A percentile compares a stretch with the other conserved stretches of the same genome.
Evolutionary conservation across 164 flowering plant genomes (phyloP).

Genomic region (Tetracentron sinense): DNA sequence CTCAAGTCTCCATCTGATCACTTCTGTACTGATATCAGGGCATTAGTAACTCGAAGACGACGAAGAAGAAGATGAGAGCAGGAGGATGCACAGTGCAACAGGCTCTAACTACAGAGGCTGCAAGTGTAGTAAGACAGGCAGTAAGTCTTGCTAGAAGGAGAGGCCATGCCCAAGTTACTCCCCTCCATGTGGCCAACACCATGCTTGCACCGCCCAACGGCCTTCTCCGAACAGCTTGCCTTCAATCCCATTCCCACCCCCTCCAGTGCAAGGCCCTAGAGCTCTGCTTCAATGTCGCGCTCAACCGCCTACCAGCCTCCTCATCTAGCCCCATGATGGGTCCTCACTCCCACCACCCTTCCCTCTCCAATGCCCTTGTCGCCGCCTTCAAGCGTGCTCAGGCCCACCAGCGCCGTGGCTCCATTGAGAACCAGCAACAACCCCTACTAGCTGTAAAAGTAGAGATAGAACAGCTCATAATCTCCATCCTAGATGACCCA

Average conservation of each 20-base stretch:
- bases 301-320: slow-evolving; percentile 88
- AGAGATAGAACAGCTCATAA: slow-evolving; percentile 82
- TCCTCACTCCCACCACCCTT: slow-evolving; percentile 50
- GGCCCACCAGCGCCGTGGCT: slow-evolving; percentile 95
- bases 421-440: slow-evolving; percentile 82
- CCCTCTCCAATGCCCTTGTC: slow-evolving; percentile 86
- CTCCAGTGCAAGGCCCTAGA: slow-evolving; percentile 91
- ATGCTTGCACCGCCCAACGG: slow-evolving; percentile 76
- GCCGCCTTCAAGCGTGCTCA: slow-evolving; percentile 98
- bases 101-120: slow-evolving; percentile 77
- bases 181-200: slow-evolving; percentile 92
- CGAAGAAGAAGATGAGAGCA: slow-evolving; percentile 63
- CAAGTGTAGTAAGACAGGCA: slow-evolving; percentile 73
- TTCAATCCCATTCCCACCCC: slow-evolving; percentile 87
- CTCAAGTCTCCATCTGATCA: slow-evolving; percentile 7
- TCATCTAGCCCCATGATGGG: slow-evolving; percentile 53
- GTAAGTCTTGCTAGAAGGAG: slow-evolving; percentile 66
- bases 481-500: slow-evolving; percentile 93
- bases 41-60: neutral
- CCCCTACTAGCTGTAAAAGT: slow-evolving; percentile 82
- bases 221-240: slow-evolving; percentile 76
- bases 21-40: neutral
- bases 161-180: slow-evolving; percentile 95
- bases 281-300: slow-evolving; percentile 97
- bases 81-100: slow-evolving; percentile 85